Conservation (phyloP, 139 green algal genomes). For the Monoraphidium neglectum region DNA sequence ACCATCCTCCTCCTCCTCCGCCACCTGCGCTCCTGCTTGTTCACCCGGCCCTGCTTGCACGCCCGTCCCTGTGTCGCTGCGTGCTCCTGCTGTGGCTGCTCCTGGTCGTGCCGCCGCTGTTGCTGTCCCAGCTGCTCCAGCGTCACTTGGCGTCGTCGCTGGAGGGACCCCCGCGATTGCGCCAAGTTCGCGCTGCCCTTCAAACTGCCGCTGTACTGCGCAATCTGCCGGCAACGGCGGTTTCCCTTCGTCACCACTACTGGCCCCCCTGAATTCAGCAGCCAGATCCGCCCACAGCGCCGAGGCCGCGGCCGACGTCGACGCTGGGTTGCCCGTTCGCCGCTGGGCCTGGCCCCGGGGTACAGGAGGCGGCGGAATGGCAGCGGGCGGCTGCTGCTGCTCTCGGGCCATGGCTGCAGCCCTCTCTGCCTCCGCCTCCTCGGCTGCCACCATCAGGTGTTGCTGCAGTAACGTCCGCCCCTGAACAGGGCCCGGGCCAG, state of each 20-base stretch:
- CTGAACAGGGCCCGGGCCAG: too few species aligned
- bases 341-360: too few species aligned
- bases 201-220: too few species aligned
- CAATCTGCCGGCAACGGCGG: too few species aligned
- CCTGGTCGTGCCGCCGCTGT: constrained; percentile 18
- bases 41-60: background rate
- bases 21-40: background rate
- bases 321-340: too few species aligned
- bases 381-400: too few species aligned
- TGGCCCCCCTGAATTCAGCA: too few species aligned
- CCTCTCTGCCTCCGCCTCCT: background rate
- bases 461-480: constrained; percentile 29
- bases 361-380: too few species aligned
- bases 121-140: constrained; percentile 21
- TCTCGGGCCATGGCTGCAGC: too few species aligned
- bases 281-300: too few species aligned
- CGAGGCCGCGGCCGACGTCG: too few species aligned
- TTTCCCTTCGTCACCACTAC: too few species aligned
- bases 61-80: background rate
- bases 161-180: background rate
- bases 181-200: constrained; percentile 10
- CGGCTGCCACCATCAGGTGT: constrained; percentile 13
- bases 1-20: background rate
- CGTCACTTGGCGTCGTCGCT: background rate
- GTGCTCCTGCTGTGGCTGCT: background rate